Conservation (phyloP, 1,284 basidiomycete species). For the Ustilago bromivora region DNA sequence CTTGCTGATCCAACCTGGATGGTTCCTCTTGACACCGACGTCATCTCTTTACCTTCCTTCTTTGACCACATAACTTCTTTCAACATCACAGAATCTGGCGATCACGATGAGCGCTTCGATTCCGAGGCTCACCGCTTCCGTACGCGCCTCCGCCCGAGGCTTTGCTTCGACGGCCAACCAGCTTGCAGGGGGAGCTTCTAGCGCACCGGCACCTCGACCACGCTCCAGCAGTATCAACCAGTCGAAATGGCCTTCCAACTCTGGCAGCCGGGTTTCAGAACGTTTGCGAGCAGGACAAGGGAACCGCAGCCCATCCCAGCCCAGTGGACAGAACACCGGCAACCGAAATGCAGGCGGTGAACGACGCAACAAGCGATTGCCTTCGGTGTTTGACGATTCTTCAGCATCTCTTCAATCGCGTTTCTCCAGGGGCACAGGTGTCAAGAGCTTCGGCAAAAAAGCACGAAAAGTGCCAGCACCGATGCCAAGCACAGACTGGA, state of each 20-base stretch:
- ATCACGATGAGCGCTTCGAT: constrained; percentile 10
- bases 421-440: background rate
- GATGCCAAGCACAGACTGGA: constrained; percentile 38
- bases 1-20: background rate
- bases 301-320: background rate
- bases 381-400: constrained; percentile 34
- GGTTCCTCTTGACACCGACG: background rate
- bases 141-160: constrained; percentile 11
- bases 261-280: constrained; percentile 14
- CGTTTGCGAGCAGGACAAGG: constrained; percentile 24
- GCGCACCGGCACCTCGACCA: constrained; percentile 17
- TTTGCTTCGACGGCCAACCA: constrained; percentile 21
- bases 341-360: constrained; percentile 24
- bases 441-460: constrained; percentile 12
- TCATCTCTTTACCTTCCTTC: background rate
- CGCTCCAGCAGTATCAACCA: constrained; percentile 19
- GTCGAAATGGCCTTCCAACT: constrained; percentile 14
- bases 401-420: constrained; percentile 12
- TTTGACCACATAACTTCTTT: background rate
- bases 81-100: background rate
- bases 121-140: constrained; percentile 1
- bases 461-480: constrained; percentile 23
- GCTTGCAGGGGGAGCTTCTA: constrained; percentile 18
- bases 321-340: constrained; percentile 6
- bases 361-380: constrained; percentile 37